Percentiles rank a stretch among this genome's conserved stretches.
Evolutionary conservation across 495 filamentous ascomycete species (phyloP).

Genomic region (Talaromyces borbonicus): DNA sequence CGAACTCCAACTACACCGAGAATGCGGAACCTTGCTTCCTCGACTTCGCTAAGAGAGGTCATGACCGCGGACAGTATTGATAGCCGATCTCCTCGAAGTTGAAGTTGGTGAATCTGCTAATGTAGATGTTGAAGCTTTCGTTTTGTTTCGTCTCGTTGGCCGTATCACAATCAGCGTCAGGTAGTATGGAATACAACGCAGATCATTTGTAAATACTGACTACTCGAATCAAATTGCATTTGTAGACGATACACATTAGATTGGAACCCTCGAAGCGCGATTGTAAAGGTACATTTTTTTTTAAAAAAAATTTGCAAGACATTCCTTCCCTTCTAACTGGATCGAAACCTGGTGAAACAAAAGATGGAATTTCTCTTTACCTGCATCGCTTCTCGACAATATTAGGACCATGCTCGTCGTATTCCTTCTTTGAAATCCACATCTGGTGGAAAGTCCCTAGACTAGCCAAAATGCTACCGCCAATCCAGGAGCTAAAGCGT

Average conservation of each 20-base stretch:
- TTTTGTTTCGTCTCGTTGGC: no score
- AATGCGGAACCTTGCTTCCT: background rate
- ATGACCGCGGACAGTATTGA: background rate
- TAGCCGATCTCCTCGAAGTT: background rate
- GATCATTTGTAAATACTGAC: no score
- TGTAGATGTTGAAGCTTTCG: no score
- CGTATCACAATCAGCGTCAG: no score
- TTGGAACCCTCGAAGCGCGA: no score
- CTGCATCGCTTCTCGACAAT: slow-evolving; percentile 56
- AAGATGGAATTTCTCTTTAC: slow-evolving; percentile 13
- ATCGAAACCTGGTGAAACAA: no score
- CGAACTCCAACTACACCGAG: slow-evolving; percentile 1
- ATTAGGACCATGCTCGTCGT: slow-evolving; percentile 47
- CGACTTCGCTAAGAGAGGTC: background rate
- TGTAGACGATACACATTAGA: slow-evolving; percentile 1
- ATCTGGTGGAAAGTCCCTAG: slow-evolving; percentile 98
- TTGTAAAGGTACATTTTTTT: no score
- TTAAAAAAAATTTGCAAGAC: no score
- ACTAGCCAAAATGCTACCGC: slow-evolving; percentile 90
- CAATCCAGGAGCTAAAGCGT: slow-evolving; percentile 88
- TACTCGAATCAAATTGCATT: no score
- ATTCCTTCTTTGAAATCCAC: slow-evolving; percentile 80
- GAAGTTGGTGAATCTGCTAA: no score
- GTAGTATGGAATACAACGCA: no score
- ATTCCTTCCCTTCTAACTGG: no score